Base-by-base conservation (phyloP, 2,329 filamentous ascomycete species). In the Apiospora saccharicola region DNA sequence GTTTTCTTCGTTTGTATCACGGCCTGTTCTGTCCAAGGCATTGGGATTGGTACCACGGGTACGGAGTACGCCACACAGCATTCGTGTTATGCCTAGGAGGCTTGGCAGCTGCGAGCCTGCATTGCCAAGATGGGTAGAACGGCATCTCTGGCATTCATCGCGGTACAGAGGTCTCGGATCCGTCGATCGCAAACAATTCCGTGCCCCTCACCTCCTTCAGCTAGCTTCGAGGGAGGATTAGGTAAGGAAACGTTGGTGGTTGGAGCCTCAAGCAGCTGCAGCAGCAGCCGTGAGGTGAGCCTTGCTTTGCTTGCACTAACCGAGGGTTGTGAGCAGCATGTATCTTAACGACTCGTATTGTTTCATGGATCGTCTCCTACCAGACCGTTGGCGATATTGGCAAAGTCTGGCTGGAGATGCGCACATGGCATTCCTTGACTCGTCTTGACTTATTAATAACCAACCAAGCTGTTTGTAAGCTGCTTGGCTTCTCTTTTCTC, bases 171-270 rank as follows among this genome's bases (percentile, higher is more conserved):
- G 57, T 64, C 57, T 64, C 57, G 57, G 57, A 64, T 64, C 34
- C 19, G 57, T 64, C 57, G 57, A 64, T 64, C 57, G 41, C 57
- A 64, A 64, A 64, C 57, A 64, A 64, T 64, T 64, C 57, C 57
- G 57, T 64, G 57, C 57, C 34, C 57, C 57, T 64, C 34, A 34
- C n/a, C 57, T 14, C 34, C 57, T 41, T 64, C 10, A 37, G 4
- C 30, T 41, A n/a, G 34, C 34, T 22, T 64, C 57, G 26, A 30
- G 26, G 26, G 26, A 30, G 26, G 26, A 34, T 64, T 64, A 64
- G 30, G 14, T 64, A 64, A 64, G 30, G 19, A 37, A 22, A 13
- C 19, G 30, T 34, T n/a, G 19, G n/a, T 13, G 57, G 30, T 7
- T n/a, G 19, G 30, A n/a, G 53, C 34, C 57, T 37, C 57, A 41